Percentiles rank a stretch among this genome's conserved stretches.
phyloP scores from a whole-genome alignment of 2,329 filamentous ascomycete genomes.

The Neofusicoccum sp. region DNA sequence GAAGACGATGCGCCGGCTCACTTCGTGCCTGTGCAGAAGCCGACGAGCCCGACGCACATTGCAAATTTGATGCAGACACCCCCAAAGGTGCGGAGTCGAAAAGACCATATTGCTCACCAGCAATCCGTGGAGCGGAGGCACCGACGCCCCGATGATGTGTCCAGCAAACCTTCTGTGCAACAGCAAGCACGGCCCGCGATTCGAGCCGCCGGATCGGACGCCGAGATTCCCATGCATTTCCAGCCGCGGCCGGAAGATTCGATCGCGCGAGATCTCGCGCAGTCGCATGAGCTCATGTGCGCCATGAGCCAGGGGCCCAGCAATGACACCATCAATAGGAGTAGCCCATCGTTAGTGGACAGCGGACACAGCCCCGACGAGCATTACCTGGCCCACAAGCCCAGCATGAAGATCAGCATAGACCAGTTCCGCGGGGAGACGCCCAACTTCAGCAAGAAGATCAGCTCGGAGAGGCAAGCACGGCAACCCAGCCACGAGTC shows the following conservation, averaged over 20 bases:
- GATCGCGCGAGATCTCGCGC: background rate
- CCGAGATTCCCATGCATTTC: slow-evolving; percentile 1
- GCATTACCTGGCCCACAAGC: slow-evolving; percentile 21
- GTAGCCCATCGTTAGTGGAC: slow-evolving; percentile 17
- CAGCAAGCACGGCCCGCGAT: background rate
- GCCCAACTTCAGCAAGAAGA: slow-evolving; percentile 34
- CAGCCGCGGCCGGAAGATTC: slow-evolving; percentile 1
- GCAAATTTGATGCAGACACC: slow-evolving; percentile 20
- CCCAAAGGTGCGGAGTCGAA: slow-evolving; percentile 7
- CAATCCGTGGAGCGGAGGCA: slow-evolving; percentile 7
- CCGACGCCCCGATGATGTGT: background rate
- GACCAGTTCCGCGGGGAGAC: slow-evolving; percentile 25
- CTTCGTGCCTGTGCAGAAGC: background rate
- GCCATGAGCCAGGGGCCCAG: slow-evolving; percentile 27
- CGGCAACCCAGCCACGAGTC: background rate
- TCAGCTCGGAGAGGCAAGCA: slow-evolving; percentile 29
- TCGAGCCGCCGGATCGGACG: background rate
- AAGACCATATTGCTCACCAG: slow-evolving; percentile 4
- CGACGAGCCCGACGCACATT: slow-evolving; percentile 18
- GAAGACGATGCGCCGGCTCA: slow-evolving; percentile 20
- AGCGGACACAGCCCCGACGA: slow-evolving; percentile 15
- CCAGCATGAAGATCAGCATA: slow-evolving; percentile 26
- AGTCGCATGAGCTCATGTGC: slow-evolving; percentile 24
- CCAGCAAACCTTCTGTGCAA: background rate
- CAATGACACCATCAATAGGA: slow-evolving; percentile 23